Evolutionary conservation across 106 monocot genomes (phyloP), one percentile per base, ranked within the genome.

Genomic region (Allium cepa): DNA sequence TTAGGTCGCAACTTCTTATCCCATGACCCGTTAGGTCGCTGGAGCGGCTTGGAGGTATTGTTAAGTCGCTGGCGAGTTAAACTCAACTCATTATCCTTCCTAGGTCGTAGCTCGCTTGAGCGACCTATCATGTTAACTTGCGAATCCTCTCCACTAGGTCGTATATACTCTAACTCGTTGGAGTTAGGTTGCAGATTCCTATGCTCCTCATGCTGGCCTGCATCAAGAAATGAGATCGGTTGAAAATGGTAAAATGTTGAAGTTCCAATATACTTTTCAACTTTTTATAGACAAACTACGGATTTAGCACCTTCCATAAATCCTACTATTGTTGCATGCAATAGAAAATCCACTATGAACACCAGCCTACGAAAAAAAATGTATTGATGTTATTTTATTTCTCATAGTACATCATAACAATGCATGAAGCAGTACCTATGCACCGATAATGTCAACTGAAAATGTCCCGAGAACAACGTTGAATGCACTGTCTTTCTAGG

Each of bases 381-480:
- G 36, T 2, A 36, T 36, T 2, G 4, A 36, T 22, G 59, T 59
- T 0, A 16, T 59, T 59, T 26, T 17, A 15, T 59, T 59, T 59
- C 26, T 15, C 59, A n/a, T 59, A 17, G 8, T 17, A 2, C 12
- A 17, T 16, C 16, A 3, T 17, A 3, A 59, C 3, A 60, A 27
- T 22, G 60, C 22, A 60, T 8, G 36, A 62, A 1, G 11, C 16
- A 11, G 50, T 59, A 90, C 85, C 94, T 96, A 8, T 91, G 74
- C 28, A 96, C 56, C 14, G 91, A 91, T 17, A 96, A 56, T 46
- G 75, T 46, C 10, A 81, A 73, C 63, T 96, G 85, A 70, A 96
- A 78, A 51, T 79, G 65, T 17, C 95, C 95, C 53, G 91, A 77
- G 49, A 96, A 91, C 79, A 88, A 96, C 36, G 95, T 88, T 91